Percentiles rank a stretch among this genome's conserved stretches.
phyloP scores from a whole-genome alignment of 495 filamentous ascomycete species.

The Saxophila tyrrhenica region DNA sequence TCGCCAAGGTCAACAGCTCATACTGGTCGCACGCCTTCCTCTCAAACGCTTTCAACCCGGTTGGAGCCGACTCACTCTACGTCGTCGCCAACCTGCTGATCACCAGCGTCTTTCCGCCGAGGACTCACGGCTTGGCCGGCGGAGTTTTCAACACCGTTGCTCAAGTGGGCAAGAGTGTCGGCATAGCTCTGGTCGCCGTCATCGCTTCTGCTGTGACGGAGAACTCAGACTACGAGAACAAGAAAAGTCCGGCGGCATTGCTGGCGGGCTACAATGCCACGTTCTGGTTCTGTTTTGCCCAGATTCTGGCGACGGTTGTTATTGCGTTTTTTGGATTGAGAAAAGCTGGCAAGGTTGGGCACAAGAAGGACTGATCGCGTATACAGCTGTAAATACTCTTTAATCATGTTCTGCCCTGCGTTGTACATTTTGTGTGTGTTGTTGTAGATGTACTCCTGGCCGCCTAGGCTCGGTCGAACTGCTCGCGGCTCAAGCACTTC shows the following conservation, averaged over 20 bases:
- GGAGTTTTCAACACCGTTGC: slow-evolving; percentile 54
- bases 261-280: slow-evolving; percentile 48
- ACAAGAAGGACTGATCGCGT: slow-evolving; percentile 36
- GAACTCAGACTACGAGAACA: slow-evolving; percentile 16
- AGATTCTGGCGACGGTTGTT: slow-evolving; percentile 32
- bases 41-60: slow-evolving; percentile 39
- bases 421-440: too few relatives aligned
- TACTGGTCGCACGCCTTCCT: slow-evolving; percentile 51
- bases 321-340: slow-evolving; percentile 39
- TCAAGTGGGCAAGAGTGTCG: slow-evolving; percentile 50
- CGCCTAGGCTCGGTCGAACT: too few relatives aligned
- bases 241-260: slow-evolving; percentile 31
- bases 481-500: too few relatives aligned
- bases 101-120: slow-evolving; percentile 43
- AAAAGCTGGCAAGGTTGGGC: slow-evolving; percentile 42
- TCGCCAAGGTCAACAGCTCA: slow-evolving; percentile 32
- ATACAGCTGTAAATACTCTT: not conserved
- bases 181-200: slow-evolving; percentile 44
- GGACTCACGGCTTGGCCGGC: slow-evolving; percentile 50
- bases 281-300: slow-evolving; percentile 50
- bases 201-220: slow-evolving; percentile 43
- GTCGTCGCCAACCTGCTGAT: slow-evolving; percentile 52
- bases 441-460: too few relatives aligned
- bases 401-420: too few relatives aligned
- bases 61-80: slow-evolving; percentile 50